A percentile compares a stretch with the other conserved stretches of the same genome.
Conservation (phyloP, 805 yeast species). For the Yueomyces sinensis region DNA sequence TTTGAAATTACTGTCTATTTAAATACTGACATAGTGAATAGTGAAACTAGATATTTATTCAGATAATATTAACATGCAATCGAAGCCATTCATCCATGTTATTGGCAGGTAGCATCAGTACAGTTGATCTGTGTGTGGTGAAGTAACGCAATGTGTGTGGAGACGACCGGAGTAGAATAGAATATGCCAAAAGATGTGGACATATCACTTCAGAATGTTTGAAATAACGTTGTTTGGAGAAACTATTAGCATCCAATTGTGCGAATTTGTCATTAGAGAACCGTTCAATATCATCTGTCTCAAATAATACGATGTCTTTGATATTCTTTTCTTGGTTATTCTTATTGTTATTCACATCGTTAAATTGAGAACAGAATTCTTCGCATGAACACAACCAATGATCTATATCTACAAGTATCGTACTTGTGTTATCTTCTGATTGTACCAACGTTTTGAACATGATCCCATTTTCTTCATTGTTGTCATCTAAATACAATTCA, state of each 20-base stretch:
- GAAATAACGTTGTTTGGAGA: constrained; percentile 16
- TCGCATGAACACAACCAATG: constrained; percentile 24
- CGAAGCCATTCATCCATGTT: constrained; percentile 25
- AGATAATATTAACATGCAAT: constrained; percentile 20
- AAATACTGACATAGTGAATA: too few relatives aligned
- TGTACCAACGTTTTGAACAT: neutral
- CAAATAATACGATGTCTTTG: constrained; percentile 4
- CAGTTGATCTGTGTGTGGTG: constrained; percentile 8
- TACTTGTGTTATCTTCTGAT: constrained; percentile 5
- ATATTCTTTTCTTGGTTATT: constrained; percentile 1
- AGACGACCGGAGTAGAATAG: constrained; percentile 14
- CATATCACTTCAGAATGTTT: constrained; percentile 16
- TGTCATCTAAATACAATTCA: neutral
- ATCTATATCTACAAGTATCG: constrained; percentile 18
- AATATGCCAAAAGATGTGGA: constrained; percentile 22
- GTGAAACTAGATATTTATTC: neutral
- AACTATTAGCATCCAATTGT: constrained; percentile 16
- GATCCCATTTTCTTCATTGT: neutral
- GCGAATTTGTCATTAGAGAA: constrained; percentile 19
- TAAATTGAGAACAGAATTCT: constrained; percentile 12
- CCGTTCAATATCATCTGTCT: constrained; percentile 8
- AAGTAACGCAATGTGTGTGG: constrained; percentile 12
- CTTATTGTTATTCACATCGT: neutral
- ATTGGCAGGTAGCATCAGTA: constrained; percentile 13
- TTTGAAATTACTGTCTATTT: too few relatives aligned